These are phyloP conservation scores for Phanerochaete carnosa DNA, from an alignment of 768 basidiomycete species.

Conservation along the genomic window DNA sequence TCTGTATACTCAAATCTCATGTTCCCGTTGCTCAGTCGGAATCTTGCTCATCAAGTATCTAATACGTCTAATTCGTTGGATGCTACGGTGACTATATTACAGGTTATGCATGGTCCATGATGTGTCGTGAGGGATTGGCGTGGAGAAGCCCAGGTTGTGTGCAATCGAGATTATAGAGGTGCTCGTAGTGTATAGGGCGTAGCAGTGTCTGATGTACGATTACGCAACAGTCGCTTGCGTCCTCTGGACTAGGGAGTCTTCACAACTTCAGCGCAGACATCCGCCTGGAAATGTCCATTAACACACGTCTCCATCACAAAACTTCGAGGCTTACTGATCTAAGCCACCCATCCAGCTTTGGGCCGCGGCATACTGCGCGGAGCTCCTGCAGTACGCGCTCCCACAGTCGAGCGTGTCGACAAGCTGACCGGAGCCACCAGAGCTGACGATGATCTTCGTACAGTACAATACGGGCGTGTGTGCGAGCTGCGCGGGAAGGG, in stretches of 20 bases:
- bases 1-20: too few species aligned
- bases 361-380: slow-evolving; percentile 3
- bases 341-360: slow-evolving; percentile 6
- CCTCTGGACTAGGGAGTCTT: not conserved
- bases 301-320: not conserved
- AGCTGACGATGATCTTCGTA: slow-evolving; percentile 11
- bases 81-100: not conserved
- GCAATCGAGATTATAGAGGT: not conserved
- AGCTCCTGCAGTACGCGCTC: slow-evolving; percentile 9
- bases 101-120: not conserved
- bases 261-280: slow-evolving; percentile 7
- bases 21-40: too few species aligned
- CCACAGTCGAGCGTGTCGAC: slow-evolving; percentile 11
- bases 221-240: not conserved
- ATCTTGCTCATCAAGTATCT: not conserved
- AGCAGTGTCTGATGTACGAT: not conserved
- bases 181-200: not conserved
- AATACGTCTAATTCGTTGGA: not conserved
- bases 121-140: not conserved
- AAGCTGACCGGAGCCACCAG: not conserved
- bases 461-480: slow-evolving; percentile 1
- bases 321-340: slow-evolving; percentile 5
- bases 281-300: not conserved
- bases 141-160: not conserved
- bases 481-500: slow-evolving; percentile 5